A percentile compares a stretch with the other conserved stretches of the same genome.
These are phyloP conservation scores for Inosperma sp. DNA, from an alignment of 768 basidiomycete species.

Conservation along the genomic window DNA sequence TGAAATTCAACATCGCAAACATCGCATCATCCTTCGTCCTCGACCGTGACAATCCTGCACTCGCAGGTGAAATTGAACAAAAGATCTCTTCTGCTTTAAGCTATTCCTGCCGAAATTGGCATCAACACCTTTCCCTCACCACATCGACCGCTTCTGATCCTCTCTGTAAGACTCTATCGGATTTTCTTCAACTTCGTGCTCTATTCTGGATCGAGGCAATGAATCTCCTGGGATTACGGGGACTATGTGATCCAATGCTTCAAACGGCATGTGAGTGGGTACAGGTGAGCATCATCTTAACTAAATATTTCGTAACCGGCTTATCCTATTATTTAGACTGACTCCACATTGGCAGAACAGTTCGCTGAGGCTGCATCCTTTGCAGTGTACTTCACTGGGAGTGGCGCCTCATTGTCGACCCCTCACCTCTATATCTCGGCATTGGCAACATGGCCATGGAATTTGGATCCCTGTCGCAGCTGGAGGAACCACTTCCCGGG, in stretches of 20 bases:
- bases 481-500: neutral
- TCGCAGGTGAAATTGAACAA: conserved; percentile 16
- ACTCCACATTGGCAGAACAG: neutral
- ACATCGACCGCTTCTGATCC: conserved; percentile 22
- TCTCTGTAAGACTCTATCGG: conserved; percentile 8
- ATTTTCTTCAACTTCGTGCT: conserved; percentile 15
- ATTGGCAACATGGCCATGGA: conserved; percentile 12
- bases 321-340: neutral
- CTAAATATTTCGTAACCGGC: neutral
- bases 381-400: conserved; percentile 13
- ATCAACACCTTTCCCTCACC: conserved; percentile 9
- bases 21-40: conserved; percentile 26
- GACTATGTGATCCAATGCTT: conserved; percentile 17
- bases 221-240: conserved; percentile 19
- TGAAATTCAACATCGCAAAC: conserved; percentile 33
- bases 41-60: conserved; percentile 24
- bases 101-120: no score
- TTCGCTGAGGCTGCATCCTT: conserved; percentile 20
- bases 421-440: conserved; percentile 27
- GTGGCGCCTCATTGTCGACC: conserved; percentile 16
- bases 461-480: neutral
- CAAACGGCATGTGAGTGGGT: conserved; percentile 10
- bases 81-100: conserved; percentile 22
- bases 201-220: conserved; percentile 29
- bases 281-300: conserved; percentile 3